Evolutionary conservation across 305 asterid genomes (phyloP).

Genomic region (Fraxinus ornus): DNA sequence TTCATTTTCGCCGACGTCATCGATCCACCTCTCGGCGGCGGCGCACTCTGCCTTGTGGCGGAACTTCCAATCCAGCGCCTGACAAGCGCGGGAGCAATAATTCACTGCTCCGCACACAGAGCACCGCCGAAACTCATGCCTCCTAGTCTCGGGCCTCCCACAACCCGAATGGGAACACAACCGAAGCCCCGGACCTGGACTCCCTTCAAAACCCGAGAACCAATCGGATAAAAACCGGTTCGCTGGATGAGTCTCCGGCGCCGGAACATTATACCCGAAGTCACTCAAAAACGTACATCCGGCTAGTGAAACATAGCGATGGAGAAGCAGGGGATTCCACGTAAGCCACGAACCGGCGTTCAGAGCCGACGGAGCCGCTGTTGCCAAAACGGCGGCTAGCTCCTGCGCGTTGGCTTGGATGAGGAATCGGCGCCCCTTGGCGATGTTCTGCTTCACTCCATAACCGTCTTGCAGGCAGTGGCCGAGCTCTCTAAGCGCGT

Average conservation of each 20-base stretch:
- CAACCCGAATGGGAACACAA: constrained; percentile 84
- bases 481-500: constrained; percentile 93
- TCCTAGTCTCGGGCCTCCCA: constrained; percentile 84
- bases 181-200: constrained; percentile 61
- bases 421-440: constrained; percentile 81
- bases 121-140: constrained; percentile 88
- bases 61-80: constrained; percentile 93
- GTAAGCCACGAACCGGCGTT: constrained; percentile 58
- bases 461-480: constrained; percentile 98
- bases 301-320: constrained; percentile 40
- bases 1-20: constrained; percentile 48
- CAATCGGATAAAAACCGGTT: constrained; percentile 70
- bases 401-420: constrained; percentile 99
- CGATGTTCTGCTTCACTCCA: constrained; percentile 82
- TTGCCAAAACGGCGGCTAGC: constrained; percentile 57
- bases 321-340: constrained; percentile 46
- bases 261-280: constrained; percentile 84
- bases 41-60: constrained; percentile 82
- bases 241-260: constrained; percentile 72
- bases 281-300: constrained; percentile 73
- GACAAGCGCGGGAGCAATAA: constrained; percentile 97
- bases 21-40: constrained; percentile 60
- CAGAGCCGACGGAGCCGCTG: constrained; percentile 47
- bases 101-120: constrained; percentile 86
- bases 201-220: constrained; percentile 40